Conservation (phyloP, 768 basidiomycete species). For the Phallus indusiatus region DNA sequence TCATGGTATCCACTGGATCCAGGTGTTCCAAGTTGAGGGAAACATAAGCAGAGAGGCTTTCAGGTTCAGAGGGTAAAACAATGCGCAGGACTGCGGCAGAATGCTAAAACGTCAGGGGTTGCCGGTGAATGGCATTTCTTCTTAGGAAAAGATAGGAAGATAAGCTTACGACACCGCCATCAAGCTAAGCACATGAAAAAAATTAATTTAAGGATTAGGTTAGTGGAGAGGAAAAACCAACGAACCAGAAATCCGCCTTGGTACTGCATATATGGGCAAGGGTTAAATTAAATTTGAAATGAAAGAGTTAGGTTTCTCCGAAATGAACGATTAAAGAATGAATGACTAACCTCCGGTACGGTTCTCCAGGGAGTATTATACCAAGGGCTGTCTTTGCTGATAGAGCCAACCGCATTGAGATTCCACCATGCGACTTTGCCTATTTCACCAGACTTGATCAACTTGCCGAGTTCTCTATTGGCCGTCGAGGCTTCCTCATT, state of each 20-base stretch:
- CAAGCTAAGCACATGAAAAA: conserved; percentile 37
- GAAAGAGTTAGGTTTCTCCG: conserved; percentile 5
- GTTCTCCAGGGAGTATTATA: conserved; percentile 82
- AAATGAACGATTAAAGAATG: not conserved
- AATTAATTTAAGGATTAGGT: conserved; percentile 8
- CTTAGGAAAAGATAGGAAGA: conserved; percentile 1
- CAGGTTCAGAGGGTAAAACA: conserved; percentile 40
- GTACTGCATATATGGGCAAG: conserved; percentile 33
- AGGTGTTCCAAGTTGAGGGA: conserved; percentile 65
- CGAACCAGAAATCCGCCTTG: conserved; percentile 78
- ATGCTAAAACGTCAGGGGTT: conserved; percentile 34
- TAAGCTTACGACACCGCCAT: conserved; percentile 63
- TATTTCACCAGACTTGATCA: conserved; percentile 51
- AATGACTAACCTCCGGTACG: conserved; percentile 56
- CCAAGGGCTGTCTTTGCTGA: conserved; percentile 60
- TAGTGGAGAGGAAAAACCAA: conserved; percentile 15
- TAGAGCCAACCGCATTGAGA: conserved; percentile 38
- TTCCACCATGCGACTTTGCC: conserved; percentile 66
- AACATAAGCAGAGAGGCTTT: conserved; percentile 52
- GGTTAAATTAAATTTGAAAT: not conserved
- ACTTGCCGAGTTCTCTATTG: conserved; percentile 34
- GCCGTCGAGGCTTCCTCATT: conserved; percentile 65
- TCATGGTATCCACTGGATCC: conserved; percentile 72
- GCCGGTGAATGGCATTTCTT: not conserved
- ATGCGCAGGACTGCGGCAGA: conserved; percentile 53